Percentiles rank a stretch among this genome's conserved stretches.
Evolutionary conservation across 345 rosid genomes (phyloP).

Genomic region (Pugionium dolabratum): DNA sequence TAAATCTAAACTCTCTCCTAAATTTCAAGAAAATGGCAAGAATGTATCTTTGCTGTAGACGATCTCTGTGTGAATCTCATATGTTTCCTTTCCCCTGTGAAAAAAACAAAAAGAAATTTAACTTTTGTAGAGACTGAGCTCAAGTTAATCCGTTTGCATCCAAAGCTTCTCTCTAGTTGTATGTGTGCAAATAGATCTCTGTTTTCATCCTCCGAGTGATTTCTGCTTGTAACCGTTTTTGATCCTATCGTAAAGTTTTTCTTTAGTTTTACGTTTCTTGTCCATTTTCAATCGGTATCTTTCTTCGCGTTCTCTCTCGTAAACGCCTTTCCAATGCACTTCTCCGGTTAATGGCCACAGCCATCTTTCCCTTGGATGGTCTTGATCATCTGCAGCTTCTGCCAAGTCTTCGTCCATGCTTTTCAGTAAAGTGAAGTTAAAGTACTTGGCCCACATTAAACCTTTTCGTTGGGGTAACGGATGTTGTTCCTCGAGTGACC

Average conservation of each 20-base stretch:
- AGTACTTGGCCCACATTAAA: constrained; percentile 77
- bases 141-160: constrained; percentile 2
- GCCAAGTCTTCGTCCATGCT: constrained; percentile 98
- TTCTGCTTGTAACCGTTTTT: constrained; percentile 77
- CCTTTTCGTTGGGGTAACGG: constrained; percentile 60
- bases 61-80: constrained; percentile 21
- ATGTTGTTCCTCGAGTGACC: constrained; percentile 77
- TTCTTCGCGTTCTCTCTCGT: constrained; percentile 93
- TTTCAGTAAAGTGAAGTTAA: constrained; percentile 70
- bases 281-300: constrained; percentile 92
- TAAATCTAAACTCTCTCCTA: constrained; percentile 29
- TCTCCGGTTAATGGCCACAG: constrained; percentile 94
- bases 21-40: constrained; percentile 30
- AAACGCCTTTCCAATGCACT: constrained; percentile 96
- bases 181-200: neutral
- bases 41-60: constrained; percentile 5
- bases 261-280: constrained; percentile 83
- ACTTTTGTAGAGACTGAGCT: neutral
- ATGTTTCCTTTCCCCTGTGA: constrained; percentile 26
- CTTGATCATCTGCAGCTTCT: constrained; percentile 95
- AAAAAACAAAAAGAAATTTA: neutral
- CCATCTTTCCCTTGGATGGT: constrained; percentile 74
- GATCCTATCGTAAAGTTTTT: constrained; percentile 65
- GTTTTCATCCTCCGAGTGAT: constrained; percentile 55
- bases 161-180: neutral